These are phyloP conservation scores for Guillardia theta DNA, from an alignment of 78 protist genomes.

Conservation along the genomic window DNA sequence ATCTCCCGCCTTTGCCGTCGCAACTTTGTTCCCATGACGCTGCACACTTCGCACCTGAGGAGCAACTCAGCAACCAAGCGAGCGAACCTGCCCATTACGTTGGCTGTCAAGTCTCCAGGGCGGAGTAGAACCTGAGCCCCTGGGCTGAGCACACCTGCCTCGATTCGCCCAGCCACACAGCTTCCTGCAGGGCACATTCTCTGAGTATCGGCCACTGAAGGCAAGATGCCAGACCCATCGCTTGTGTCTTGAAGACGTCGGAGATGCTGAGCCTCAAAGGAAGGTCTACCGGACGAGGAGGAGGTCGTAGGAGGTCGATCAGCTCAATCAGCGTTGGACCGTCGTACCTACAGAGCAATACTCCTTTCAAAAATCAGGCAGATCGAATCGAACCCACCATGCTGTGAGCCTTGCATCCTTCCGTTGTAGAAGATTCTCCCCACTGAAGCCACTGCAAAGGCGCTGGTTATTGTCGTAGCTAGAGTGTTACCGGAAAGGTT, in stretches of 20 bases:
- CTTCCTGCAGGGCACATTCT: too few relatives aligned
- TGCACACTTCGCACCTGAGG: neutral
- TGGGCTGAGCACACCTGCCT: neutral
- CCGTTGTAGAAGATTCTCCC: conserved; percentile 71
- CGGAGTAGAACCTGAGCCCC: neutral
- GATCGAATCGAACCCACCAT: too few relatives aligned
- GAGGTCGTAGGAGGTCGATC: conserved; percentile 56
- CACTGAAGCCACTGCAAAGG: conserved; percentile 73
- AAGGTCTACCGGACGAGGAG: conserved; percentile 56
- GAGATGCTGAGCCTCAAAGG: conserved; percentile 78
- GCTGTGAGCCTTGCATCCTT: neutral
- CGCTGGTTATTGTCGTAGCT: too few relatives aligned
- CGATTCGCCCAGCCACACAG: neutral
- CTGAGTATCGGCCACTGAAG: too few relatives aligned
- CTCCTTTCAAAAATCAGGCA: too few relatives aligned
- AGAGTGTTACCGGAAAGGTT: too few relatives aligned
- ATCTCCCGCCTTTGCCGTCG: neutral
- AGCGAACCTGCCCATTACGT: neutral
- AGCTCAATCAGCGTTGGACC: conserved; percentile 63
- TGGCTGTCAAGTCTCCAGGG: neutral
- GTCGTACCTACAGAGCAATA: too few relatives aligned
- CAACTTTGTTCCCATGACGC: neutral
- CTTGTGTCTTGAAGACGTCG: conserved; percentile 60
- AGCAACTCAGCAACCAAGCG: too few relatives aligned
- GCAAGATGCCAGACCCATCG: too few relatives aligned